Evolutionary conservation across 441 rosid genomes (phyloP).

Genomic region (California macrophylla): DNA sequence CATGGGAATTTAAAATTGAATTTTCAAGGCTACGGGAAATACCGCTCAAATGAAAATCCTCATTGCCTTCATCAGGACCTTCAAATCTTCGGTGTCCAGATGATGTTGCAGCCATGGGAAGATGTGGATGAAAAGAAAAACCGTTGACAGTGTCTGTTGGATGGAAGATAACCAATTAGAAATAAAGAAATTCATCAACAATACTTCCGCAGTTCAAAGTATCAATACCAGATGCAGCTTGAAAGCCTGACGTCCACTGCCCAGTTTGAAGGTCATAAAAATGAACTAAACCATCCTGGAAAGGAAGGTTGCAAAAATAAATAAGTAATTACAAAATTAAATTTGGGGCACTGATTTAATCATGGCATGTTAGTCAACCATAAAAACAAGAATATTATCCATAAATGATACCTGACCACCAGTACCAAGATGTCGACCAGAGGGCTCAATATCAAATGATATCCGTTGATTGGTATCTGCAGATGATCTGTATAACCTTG

Average conservation of each 20-base stretch:
- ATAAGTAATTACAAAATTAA: slow-evolving; percentile 1
- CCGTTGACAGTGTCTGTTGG: slow-evolving; percentile 67
- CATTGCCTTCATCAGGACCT: slow-evolving; percentile 39
- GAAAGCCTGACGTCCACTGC: slow-evolving; percentile 77
- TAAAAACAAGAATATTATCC: slow-evolving; percentile 3
- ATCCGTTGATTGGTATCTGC: slow-evolving; percentile 85
- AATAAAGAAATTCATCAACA: slow-evolving; percentile 11
- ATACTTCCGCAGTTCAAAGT: slow-evolving; percentile 6
- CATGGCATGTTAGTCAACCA: background rate
- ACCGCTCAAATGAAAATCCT: slow-evolving; percentile 41
- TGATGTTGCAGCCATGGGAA: slow-evolving; percentile 83
- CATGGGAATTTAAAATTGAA: background rate
- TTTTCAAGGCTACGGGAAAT: slow-evolving; percentile 6
- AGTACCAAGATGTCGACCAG: slow-evolving; percentile 69
- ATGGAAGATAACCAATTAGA: slow-evolving; percentile 10
- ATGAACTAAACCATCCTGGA: slow-evolving; percentile 84
- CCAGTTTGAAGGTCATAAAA: slow-evolving; percentile 83
- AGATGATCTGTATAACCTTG: slow-evolving; percentile 73
- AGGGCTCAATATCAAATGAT: slow-evolving; percentile 71
- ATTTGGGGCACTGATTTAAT: background rate
- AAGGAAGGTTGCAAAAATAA: slow-evolving; percentile 1
- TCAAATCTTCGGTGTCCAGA: slow-evolving; percentile 81
- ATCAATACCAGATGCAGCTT: slow-evolving; percentile 68
- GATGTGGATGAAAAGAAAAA: slow-evolving; percentile 76
- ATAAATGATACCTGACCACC: slow-evolving; percentile 72